Evolutionary conservation across 805 yeast species (phyloP).

Genomic region (Maudiozyma turicensis): DNA sequence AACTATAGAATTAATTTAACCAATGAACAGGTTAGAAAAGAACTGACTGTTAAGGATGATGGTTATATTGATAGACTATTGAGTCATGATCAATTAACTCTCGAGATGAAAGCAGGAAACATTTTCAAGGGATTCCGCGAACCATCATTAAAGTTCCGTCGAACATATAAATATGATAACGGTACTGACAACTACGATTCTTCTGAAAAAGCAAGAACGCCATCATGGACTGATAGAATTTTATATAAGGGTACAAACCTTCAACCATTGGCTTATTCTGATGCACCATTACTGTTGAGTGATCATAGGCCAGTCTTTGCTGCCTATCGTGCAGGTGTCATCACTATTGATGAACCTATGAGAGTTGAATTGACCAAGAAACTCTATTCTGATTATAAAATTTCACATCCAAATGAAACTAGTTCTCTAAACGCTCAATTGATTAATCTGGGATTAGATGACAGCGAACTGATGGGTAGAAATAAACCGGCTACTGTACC

Average conservation of each 20-base stretch:
- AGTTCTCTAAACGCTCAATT: constrained; percentile 13
- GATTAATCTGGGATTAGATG: constrained; percentile 10
- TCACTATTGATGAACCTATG: constrained; percentile 54
- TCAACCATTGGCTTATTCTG: constrained; percentile 57
- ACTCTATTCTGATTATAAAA: constrained; percentile 50
- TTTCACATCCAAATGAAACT: constrained; percentile 24
- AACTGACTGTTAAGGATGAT: constrained; percentile 38
- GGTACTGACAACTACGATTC: constrained; percentile 76
- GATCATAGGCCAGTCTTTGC: constrained; percentile 94
- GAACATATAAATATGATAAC: constrained; percentile 88
- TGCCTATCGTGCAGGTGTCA: constrained; percentile 56
- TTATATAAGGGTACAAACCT: constrained; percentile 51
- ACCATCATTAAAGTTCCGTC: constrained; percentile 64
- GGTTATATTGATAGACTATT: constrained; percentile 36
- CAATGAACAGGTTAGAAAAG: constrained; percentile 62
- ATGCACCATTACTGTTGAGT: constrained; percentile 55
- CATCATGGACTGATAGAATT: constrained; percentile 94
- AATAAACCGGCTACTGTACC: constrained; percentile 1
- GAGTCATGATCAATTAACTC: constrained; percentile 67
- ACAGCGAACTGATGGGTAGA: constrained; percentile 1
- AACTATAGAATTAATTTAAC: constrained; percentile 69
- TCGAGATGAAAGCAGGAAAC: constrained; percentile 61
- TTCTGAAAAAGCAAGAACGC: constrained; percentile 85
- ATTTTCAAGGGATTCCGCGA: constrained; percentile 74
- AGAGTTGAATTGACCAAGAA: constrained; percentile 47